A percentile compares a stretch with the other conserved stretches of the same genome.
phyloP scores from a whole-genome alignment of 805 yeast genomes.

The Brettanomyces sp. region DNA sequence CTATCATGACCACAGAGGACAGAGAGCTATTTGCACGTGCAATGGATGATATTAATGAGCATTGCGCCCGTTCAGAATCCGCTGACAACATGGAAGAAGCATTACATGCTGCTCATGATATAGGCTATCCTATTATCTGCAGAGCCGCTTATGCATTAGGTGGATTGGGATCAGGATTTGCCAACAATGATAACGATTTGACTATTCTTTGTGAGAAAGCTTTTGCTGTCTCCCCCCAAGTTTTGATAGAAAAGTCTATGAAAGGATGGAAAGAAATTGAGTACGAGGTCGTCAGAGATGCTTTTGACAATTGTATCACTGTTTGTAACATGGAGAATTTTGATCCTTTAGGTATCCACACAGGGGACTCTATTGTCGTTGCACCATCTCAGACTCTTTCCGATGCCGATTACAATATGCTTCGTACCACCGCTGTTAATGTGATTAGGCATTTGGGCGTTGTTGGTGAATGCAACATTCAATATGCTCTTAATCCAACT shows the following conservation, averaged over 20 bases:
- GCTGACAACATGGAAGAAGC: constrained; percentile 79
- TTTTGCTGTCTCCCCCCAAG: constrained; percentile 93
- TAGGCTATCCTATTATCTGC: constrained; percentile 92
- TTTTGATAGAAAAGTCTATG: constrained; percentile 90
- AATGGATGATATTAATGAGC: constrained; percentile 90
- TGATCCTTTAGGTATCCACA: constrained; percentile 96
- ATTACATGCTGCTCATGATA: constrained; percentile 68
- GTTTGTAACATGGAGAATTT: constrained; percentile 99
- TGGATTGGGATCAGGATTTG: constrained; percentile 97
- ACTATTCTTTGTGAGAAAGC: constrained; percentile 81
- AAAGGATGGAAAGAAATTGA: constrained; percentile 99
- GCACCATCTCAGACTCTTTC: constrained; percentile 97
- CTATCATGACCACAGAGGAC: constrained; percentile 95
- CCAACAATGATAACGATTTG: constrained; percentile 77
- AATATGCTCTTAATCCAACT: constrained; percentile 89
- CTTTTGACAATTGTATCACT: constrained; percentile 93
- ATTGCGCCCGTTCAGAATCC: constrained; percentile 89
- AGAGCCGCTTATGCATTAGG: constrained; percentile 97
- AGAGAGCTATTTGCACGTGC: constrained; percentile 92
- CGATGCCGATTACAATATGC: constrained; percentile 96
- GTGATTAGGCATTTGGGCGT: constrained; percentile 96
- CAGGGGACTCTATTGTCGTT: constrained; percentile 98
- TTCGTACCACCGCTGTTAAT: constrained; percentile 94
- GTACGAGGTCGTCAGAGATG: constrained; percentile 97
- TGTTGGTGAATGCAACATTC: constrained; percentile 98